Percentiles rank a stretch among this genome's conserved stretches.
These are phyloP conservation scores for Eragrostis tef DNA, from an alignment of 202 grass and related monocot species.

Conservation along the genomic window DNA sequence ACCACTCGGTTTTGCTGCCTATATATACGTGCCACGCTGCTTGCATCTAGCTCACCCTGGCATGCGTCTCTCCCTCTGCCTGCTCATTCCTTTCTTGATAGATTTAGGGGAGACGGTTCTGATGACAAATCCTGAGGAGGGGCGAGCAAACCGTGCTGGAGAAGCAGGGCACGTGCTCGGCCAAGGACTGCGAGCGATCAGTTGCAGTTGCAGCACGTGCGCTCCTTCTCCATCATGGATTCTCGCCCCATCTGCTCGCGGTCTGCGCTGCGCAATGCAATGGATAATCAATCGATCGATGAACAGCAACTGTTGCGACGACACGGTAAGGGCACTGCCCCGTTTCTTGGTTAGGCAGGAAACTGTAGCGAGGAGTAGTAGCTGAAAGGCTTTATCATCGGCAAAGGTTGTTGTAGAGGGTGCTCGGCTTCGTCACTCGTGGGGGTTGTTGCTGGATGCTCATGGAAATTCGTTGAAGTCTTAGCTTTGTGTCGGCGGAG, in stretches of 20 bases:
- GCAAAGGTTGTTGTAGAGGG: not conserved
- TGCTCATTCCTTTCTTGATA: not conserved
- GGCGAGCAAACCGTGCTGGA: conserved; percentile 61
- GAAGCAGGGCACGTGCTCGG: conserved; percentile 74
- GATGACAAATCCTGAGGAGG: conserved; percentile 5
- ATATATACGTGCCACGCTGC: conserved; percentile 22
- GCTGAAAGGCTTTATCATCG: not conserved
- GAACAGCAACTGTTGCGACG: too few relatives aligned
- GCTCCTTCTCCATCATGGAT: conserved; percentile 64
- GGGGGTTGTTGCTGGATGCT: not conserved
- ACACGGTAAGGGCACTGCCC: not conserved
- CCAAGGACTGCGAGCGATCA: not conserved
- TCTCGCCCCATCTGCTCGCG: conserved; percentile 44
- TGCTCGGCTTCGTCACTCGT: not conserved
- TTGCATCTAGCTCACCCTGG: not conserved
- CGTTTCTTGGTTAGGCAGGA: conserved; percentile 29
- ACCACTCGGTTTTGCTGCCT: conserved; percentile 5
- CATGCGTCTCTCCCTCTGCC: not conserved
- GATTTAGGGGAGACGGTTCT: not conserved
- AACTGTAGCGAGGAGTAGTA: not conserved
- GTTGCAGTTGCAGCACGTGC: conserved; percentile 51
- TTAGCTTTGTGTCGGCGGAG: not conserved
- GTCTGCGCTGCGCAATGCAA: not conserved
- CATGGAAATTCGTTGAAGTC: conserved; percentile 3
- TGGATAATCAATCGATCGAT: not conserved